Evolutionary conservation across 2,329 filamentous ascomycete genomes (phyloP).

Genomic region (Talaromyces sp.): DNA sequence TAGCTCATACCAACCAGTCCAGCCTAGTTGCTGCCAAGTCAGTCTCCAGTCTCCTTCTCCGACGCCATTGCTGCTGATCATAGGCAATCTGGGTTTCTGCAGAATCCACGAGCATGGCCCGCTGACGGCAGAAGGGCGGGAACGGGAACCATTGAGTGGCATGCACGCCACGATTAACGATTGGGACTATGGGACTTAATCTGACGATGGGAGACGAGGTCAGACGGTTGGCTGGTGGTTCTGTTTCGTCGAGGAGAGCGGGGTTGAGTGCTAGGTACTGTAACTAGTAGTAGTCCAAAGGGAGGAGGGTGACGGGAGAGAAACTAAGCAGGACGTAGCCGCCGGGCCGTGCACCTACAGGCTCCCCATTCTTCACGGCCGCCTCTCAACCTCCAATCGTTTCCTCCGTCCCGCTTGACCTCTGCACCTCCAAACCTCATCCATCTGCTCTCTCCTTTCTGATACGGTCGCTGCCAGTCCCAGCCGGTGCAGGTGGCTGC

Average conservation of each 20-base stretch:
- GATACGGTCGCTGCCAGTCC: conserved; percentile 3
- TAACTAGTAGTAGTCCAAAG: background rate
- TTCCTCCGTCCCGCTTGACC: background rate
- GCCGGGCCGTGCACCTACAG: conserved; percentile 15
- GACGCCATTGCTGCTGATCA: background rate
- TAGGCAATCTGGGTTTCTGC: background rate
- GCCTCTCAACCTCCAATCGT: conserved; percentile 11
- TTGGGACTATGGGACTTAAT: background rate
- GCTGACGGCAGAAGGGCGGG: background rate
- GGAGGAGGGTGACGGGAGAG: background rate
- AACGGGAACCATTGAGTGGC: background rate
- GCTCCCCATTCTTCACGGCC: conserved; percentile 13
- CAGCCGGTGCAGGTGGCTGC: conserved; percentile 12
- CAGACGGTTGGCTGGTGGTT: background rate
- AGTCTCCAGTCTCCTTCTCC: background rate
- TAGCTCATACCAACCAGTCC: background rate
- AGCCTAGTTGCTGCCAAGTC: background rate
- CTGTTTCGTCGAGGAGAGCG: background rate
- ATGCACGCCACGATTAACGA: conserved; percentile 1
- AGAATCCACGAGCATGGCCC: background rate
- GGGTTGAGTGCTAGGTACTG: background rate
- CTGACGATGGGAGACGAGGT: background rate
- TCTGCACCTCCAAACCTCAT: conserved; percentile 1
- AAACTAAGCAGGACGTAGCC: too few relatives aligned
- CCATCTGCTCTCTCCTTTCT: background rate